Evolutionary conservation across 108 stramenopile species (phyloP).

Genomic region (Stephanodiscus triporus): DNA sequence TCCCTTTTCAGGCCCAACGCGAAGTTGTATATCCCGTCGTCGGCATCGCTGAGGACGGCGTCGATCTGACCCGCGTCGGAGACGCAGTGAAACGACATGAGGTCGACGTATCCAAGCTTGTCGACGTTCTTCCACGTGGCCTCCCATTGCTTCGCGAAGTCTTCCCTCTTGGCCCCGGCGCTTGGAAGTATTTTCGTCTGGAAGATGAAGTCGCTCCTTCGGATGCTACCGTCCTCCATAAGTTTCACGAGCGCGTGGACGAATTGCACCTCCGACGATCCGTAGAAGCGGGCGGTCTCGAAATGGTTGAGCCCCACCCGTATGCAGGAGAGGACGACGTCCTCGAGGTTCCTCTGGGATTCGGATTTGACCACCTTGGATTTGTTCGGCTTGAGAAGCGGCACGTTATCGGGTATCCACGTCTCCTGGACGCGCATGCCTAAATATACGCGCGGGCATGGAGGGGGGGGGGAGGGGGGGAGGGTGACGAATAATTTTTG

Average conservation of each 20-base stretch:
- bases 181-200: slow-evolving; percentile 70
- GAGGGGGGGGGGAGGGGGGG: not conserved
- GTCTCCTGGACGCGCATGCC: slow-evolving; percentile 56
- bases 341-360: slow-evolving; percentile 56
- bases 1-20: slow-evolving; percentile 47
- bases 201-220: slow-evolving; percentile 67
- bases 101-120: slow-evolving; percentile 66
- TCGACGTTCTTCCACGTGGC: slow-evolving; percentile 51
- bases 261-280: slow-evolving; percentile 64
- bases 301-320: slow-evolving; percentile 77
- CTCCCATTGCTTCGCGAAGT: slow-evolving; percentile 59
- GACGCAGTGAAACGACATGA: slow-evolving; percentile 71
- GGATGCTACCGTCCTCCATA: slow-evolving; percentile 51
- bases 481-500: not conserved
- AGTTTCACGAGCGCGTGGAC: slow-evolving; percentile 48
- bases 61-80: slow-evolving; percentile 44
- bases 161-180: slow-evolving; percentile 35
- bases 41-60: slow-evolving; percentile 36
- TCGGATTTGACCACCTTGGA: slow-evolving; percentile 39
- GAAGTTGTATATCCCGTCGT: slow-evolving; percentile 45
- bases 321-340: slow-evolving; percentile 51
- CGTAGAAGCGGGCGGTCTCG: slow-evolving; percentile 79
- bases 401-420: slow-evolving; percentile 63
- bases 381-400: slow-evolving; percentile 44
- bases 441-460: too few species aligned